Conservation (phyloP, 1,284 basidiomycete species). For the Apiotrichum gamsii region DNA sequence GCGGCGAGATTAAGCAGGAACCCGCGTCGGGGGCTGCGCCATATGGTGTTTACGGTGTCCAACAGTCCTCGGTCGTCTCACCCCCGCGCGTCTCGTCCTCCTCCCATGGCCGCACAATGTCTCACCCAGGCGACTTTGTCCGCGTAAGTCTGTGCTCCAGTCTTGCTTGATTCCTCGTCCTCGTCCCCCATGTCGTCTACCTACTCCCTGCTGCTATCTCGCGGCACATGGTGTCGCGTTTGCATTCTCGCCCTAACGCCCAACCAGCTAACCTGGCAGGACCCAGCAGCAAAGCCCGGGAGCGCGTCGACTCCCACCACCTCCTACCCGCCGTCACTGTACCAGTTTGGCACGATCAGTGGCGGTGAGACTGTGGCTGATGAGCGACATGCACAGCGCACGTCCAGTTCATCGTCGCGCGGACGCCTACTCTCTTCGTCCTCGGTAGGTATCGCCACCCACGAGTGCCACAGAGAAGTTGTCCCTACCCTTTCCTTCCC, state of each 20-base stretch:
- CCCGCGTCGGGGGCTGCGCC: no score
- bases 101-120: slow-evolving; percentile 18
- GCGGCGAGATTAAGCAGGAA: slow-evolving; percentile 15
- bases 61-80: slow-evolving; percentile 8
- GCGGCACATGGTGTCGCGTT: neutral
- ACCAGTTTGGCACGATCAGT: slow-evolving; percentile 15
- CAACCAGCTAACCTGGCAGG: slow-evolving; percentile 6
- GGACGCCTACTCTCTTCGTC: slow-evolving; percentile 30
- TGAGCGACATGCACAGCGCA: slow-evolving; percentile 10
- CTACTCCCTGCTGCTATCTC: neutral
- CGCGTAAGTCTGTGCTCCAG: slow-evolving; percentile 14
- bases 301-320: slow-evolving; percentile 11
- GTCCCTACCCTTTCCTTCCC: neutral
- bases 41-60: slow-evolving; percentile 10
- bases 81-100: slow-evolving; percentile 11
- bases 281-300: slow-evolving; percentile 8
- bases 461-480: no score
- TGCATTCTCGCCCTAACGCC: neutral
- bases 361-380: no score
- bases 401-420: slow-evolving; percentile 16
- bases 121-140: slow-evolving; percentile 18
- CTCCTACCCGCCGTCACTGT: slow-evolving; percentile 19
- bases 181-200: neutral
- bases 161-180: neutral
- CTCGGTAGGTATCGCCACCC: slow-evolving; percentile 26